Evolutionary conservation across 495 filamentous ascomycete species (phyloP).

Genomic region (Acidiella bohemica): DNA sequence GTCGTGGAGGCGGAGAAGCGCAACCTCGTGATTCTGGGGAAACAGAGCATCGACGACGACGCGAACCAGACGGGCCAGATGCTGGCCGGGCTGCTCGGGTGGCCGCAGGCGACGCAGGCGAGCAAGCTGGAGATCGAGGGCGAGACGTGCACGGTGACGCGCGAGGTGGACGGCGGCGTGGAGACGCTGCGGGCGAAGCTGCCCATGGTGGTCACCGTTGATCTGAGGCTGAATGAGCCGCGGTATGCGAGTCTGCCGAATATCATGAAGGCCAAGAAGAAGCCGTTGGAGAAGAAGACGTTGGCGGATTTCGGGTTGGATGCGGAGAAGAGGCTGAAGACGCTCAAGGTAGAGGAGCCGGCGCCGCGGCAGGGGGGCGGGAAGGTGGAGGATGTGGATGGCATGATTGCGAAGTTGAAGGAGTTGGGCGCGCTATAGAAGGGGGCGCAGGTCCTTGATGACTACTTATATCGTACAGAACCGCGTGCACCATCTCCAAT

Average conservation of each 20-base stretch:
- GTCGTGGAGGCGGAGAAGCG: slow-evolving; percentile 69
- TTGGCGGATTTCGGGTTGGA: slow-evolving; percentile 68
- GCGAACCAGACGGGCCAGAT: slow-evolving; percentile 95
- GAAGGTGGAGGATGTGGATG: slow-evolving; percentile 94
- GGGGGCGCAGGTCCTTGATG: too few species aligned
- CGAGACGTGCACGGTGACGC: slow-evolving; percentile 53
- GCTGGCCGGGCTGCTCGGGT: slow-evolving; percentile 82
- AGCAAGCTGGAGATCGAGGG: slow-evolving; percentile 58
- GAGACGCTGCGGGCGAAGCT: slow-evolving; percentile 76
- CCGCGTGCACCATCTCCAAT: too few species aligned
- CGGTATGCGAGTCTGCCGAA: slow-evolving; percentile 90
- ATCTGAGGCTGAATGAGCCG: slow-evolving; percentile 89
- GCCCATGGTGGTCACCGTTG: slow-evolving; percentile 87
- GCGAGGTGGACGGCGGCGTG: slow-evolving; percentile 89
- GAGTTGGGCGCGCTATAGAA: slow-evolving; percentile 71
- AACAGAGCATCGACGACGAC: slow-evolving; percentile 97
- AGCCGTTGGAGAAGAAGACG: slow-evolving; percentile 83
- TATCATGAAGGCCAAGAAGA: slow-evolving; percentile 99
- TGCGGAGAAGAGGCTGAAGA: slow-evolving; percentile 63
- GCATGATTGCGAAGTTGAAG: slow-evolving; percentile 81
- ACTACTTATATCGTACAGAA: too few species aligned
- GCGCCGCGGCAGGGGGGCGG: slow-evolving; percentile 79
- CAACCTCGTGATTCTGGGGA: slow-evolving; percentile 86
- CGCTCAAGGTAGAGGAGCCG: slow-evolving; percentile 72
- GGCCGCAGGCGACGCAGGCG: slow-evolving; percentile 91